A percentile compares a stretch with the other conserved stretches of the same genome.
These are phyloP conservation scores for Extremus antarcticus DNA, from an alignment of 495 filamentous ascomycete genomes.

Conservation along the genomic window DNA sequence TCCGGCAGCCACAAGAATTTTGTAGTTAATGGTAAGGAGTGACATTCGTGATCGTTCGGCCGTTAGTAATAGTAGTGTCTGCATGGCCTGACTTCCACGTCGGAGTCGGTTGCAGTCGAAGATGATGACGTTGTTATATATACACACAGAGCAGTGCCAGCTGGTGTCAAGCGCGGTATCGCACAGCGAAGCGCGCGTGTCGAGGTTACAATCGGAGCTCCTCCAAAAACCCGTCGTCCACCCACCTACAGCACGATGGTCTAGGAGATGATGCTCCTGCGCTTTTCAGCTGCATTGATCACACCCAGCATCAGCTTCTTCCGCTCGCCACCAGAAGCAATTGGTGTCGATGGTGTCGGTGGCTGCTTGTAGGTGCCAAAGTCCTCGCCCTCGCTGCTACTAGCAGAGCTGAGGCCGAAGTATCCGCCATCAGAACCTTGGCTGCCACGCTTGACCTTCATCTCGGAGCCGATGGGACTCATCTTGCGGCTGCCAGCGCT, in stretches of 20 bases:
- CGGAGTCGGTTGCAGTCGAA: not conserved
- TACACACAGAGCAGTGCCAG: not conserved
- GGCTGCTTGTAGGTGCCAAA: slow-evolving; percentile 17
- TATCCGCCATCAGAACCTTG: slow-evolving; percentile 15
- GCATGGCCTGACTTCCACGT: no score
- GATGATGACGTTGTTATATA: not conserved
- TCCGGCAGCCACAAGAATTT: no score
- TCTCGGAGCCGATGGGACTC: slow-evolving; percentile 20
- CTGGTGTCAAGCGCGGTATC: not conserved
- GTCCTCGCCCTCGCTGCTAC: slow-evolving; percentile 22
- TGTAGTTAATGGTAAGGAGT: not conserved
- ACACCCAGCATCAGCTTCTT: slow-evolving; percentile 21
- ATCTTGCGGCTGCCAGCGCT: slow-evolving; percentile 19
- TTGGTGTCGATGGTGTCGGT: slow-evolving; percentile 14
- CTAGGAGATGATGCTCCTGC: slow-evolving; percentile 14
- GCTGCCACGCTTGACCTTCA: slow-evolving; percentile 22
- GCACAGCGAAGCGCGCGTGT: not conserved
- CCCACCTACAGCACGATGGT: not conserved
- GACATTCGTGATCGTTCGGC: not conserved
- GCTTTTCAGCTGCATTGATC: slow-evolving; percentile 17
- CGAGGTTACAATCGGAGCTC: no score
- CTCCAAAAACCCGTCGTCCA: not conserved
- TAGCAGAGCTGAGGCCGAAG: slow-evolving; percentile 22
- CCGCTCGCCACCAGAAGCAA: slow-evolving; percentile 7
- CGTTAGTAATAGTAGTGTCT: not conserved